Evolutionary conservation across 2,329 filamentous ascomycete species (phyloP).

Genomic region (Botrytis aclada): DNA sequence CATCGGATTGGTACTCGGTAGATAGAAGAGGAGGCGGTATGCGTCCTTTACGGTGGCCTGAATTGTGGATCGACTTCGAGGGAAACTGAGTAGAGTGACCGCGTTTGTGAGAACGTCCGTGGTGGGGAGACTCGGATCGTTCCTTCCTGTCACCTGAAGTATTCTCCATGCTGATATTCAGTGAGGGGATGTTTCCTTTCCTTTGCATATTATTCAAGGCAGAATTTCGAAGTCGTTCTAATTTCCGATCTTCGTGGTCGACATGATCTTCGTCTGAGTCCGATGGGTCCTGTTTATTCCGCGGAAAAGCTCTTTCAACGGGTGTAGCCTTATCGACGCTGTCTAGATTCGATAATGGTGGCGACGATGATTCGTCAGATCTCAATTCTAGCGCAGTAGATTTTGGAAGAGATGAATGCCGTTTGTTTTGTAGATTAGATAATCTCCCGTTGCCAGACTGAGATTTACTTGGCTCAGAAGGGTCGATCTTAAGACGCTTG

Average conservation of each 20-base stretch:
- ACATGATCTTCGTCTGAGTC: constrained; percentile 36
- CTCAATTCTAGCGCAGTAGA: constrained; percentile 55
- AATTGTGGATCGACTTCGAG: constrained; percentile 52
- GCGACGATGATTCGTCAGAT: constrained; percentile 35
- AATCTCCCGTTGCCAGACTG: constrained; percentile 36
- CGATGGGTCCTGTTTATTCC: constrained; percentile 44
- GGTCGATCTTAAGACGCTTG: constrained; percentile 43
- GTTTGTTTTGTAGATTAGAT: constrained; percentile 46
- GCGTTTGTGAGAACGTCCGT: constrained; percentile 55
- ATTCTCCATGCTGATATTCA: constrained; percentile 22
- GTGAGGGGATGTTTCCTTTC: constrained; percentile 26
- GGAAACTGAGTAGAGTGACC: constrained; percentile 63
- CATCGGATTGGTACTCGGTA: constrained; percentile 65
- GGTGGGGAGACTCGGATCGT: constrained; percentile 57
- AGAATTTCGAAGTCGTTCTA: constrained; percentile 31
- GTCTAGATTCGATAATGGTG: constrained; percentile 26
- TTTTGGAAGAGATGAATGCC: constrained; percentile 36
- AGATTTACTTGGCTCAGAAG: constrained; percentile 8
- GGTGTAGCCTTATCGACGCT: constrained; percentile 40
- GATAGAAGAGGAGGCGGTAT: constrained; percentile 58
- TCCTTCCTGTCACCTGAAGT: constrained; percentile 27
- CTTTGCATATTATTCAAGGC: constrained; percentile 28
- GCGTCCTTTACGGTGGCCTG: constrained; percentile 59
- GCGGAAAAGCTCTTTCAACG: constrained; percentile 35
- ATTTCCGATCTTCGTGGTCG: constrained; percentile 19